These are phyloP conservation scores for Cytospora leucostoma DNA, from an alignment of 2,329 filamentous ascomycete genomes.

Conservation along the genomic window DNA sequence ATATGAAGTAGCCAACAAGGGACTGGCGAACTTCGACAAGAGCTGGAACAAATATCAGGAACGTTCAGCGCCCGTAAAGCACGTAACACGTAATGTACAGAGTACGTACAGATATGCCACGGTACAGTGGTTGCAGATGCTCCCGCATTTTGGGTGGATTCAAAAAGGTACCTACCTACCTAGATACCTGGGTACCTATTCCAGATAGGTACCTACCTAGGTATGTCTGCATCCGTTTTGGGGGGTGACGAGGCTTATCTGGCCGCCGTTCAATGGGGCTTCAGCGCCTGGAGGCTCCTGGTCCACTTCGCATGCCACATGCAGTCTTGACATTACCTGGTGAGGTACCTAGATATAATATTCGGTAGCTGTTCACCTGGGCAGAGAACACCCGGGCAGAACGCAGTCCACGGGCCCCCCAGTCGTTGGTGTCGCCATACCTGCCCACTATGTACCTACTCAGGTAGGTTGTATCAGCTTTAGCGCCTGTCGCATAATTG, in stretches of 20 bases:
- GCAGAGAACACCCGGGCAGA: no score
- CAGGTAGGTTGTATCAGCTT: neutral
- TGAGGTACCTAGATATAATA: neutral
- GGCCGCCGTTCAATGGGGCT: neutral
- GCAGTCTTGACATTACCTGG: neutral
- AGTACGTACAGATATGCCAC: neutral
- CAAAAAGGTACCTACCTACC: neutral
- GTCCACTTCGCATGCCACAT: neutral
- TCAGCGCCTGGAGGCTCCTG: neutral
- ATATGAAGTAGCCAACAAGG: no score
- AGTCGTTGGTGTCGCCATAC: no score
- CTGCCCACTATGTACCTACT: neutral
- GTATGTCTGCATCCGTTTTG: neutral
- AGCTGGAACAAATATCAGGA: no score
- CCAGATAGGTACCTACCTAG: neutral
- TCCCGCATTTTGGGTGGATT: slow-evolving; percentile 10
- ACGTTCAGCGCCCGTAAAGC: no score
- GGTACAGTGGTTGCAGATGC: slow-evolving; percentile 25
- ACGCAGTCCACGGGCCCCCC: no score
- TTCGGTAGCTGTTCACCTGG: no score
- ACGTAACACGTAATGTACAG: slow-evolving; percentile 2
- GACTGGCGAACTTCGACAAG: no score
- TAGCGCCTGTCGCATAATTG: slow-evolving; percentile 17
- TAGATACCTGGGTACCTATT: neutral
- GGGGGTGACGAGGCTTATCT: slow-evolving; percentile 5